Conservation (phyloP, 2,329 filamentous ascomycete genomes). For the Stachybotrys chlorohalonatus region DNA sequence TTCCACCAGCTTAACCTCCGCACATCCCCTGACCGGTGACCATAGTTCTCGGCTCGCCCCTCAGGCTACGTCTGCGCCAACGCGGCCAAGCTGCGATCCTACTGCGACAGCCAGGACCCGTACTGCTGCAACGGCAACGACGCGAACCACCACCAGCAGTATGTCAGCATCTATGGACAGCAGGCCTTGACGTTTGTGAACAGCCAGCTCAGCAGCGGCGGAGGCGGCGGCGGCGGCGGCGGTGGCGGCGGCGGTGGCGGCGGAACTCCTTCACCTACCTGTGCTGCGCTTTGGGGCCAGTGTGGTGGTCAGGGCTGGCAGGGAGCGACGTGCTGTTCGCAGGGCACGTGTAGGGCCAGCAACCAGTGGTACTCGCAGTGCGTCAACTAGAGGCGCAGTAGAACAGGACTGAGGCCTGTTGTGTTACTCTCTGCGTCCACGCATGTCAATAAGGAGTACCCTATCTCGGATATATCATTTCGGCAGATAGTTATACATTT, state of each 20-base stretch:
- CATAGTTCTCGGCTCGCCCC: slow-evolving; percentile 51
- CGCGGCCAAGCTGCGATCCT: slow-evolving; percentile 47
- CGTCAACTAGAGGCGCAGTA: slow-evolving; percentile 1
- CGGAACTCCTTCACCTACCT: background rate
- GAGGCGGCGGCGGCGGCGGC: slow-evolving; percentile 33
- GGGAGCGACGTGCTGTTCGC: slow-evolving; percentile 6
- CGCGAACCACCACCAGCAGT: slow-evolving; percentile 50
- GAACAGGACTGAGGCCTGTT: background rate
- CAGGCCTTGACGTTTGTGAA: slow-evolving; percentile 53
- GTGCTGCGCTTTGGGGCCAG: slow-evolving; percentile 4
- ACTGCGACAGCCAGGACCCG: slow-evolving; percentile 55
- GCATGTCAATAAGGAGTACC: background rate
- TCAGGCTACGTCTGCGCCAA: slow-evolving; percentile 47
- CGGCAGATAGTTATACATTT: too few species aligned
- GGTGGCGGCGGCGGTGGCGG: background rate
- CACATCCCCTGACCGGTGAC: background rate
- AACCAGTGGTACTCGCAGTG: slow-evolving; percentile 8
- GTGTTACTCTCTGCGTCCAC: background rate
- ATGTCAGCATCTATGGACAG: slow-evolving; percentile 52
- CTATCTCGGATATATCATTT: background rate
- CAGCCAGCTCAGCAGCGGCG: slow-evolving; percentile 15
- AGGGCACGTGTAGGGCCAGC: slow-evolving; percentile 4
- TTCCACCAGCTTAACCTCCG: background rate
- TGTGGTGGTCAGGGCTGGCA: slow-evolving; percentile 5
- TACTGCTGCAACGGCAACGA: slow-evolving; percentile 60